Evolutionary conservation across 139 green algal genomes (phyloP), one percentile per base, ranked within the genome.

Genomic region (Tetradesmus lagerheimii): DNA sequence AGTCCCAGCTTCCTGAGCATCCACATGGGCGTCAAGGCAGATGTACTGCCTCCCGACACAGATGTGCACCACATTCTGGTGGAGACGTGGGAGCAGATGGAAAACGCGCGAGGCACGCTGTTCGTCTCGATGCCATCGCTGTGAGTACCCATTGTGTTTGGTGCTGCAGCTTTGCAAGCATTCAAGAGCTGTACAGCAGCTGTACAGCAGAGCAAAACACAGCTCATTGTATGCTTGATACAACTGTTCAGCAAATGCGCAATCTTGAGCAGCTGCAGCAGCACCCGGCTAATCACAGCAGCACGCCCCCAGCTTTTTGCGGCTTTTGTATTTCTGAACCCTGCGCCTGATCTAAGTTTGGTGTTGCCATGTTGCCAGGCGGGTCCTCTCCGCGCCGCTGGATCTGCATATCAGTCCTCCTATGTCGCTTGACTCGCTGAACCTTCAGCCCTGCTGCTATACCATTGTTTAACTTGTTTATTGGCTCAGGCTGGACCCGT

Each of bases 81-180:
- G 34, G 98, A 99, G 93, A 95, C 97, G 67, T 99, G 97, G 97
- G 87, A 79, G n/a, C 47, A 92, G 50, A 97, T 99, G 96, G 94
- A 98, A 90, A 89, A 96, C n/a, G 80, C 95, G 8, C 92, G 94
- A 20, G 98, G 97, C 35, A 99, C 96, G 12, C 92, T 99, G 25
- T 99, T 99, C 93, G 95, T 99, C 37, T 98, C 95, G 66, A 97
- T 99, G 87, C 98, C 98, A 50, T 97, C 97, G 0, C 81, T 99
- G 66, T 77, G 27, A 37, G 27, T 77, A 6, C n/a, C 29, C 4
- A 9, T 37, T 77, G 5, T 11, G 27, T 77, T 6, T 50, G 43
- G 5, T 50, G 75, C 96, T n/a, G n/a, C n/a, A n/a, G n/a, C n/a
- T n/a, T n/a, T n/a, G n/a, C n/a, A n/a, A n/a, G n/a, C n/a, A n/a